Evolutionary conservation across 139 green algal genomes (phyloP).

Genomic region (Desmodesmus armatus): DNA sequence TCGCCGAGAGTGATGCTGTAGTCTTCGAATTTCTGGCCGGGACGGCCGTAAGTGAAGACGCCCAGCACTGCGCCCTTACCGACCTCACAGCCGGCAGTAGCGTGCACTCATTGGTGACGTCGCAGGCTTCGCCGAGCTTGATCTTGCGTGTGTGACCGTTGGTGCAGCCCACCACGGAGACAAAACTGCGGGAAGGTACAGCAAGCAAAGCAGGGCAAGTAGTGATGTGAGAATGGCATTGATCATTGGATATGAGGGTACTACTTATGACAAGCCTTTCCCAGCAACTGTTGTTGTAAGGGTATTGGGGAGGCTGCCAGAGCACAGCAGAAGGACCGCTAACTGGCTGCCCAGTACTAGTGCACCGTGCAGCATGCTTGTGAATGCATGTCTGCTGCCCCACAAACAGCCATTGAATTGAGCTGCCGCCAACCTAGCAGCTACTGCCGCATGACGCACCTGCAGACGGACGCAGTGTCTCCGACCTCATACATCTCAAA

Average conservation of each 20-base stretch:
- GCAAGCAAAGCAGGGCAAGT: not conserved
- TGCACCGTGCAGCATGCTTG: too few relatives aligned
- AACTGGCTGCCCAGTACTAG: too few relatives aligned
- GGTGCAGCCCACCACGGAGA: not conserved
- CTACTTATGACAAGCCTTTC: too few relatives aligned
- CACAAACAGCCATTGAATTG: too few relatives aligned
- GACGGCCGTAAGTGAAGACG: not conserved
- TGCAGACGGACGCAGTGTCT: not conserved
- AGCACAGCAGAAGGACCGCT: too few relatives aligned
- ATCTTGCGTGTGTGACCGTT: not conserved
- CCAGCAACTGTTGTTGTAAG: too few relatives aligned
- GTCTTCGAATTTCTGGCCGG: not conserved
- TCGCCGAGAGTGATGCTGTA: slow-evolving; percentile 3
- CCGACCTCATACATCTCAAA: not conserved
- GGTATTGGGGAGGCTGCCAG: too few relatives aligned
- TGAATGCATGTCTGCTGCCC: too few relatives aligned
- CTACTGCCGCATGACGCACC: too few relatives aligned
- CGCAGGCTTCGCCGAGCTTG: not conserved
- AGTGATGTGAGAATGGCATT: too few relatives aligned
- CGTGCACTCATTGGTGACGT: slow-evolving; percentile 15
- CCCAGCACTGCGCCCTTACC: not conserved
- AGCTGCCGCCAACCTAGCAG: too few relatives aligned
- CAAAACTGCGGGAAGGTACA: not conserved
- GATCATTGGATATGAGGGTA: too few relatives aligned
- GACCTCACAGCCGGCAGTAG: not conserved